phyloP scores from a whole-genome alignment of 805 yeast genomes.

The Saccharomycopsis fodiens region DNA sequence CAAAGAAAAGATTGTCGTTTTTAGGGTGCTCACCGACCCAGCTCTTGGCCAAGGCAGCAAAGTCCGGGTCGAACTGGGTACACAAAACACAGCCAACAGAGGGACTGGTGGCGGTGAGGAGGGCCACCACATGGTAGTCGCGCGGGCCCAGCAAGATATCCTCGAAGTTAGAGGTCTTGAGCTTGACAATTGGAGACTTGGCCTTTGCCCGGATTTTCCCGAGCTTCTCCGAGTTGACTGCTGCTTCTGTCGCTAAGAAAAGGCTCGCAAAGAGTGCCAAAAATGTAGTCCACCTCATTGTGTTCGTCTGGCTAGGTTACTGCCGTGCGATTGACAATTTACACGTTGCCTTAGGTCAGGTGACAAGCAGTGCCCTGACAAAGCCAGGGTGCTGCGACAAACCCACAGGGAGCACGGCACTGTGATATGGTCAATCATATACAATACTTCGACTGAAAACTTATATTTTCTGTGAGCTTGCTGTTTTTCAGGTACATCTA shows the following conservation, averaged over 20 bases:
- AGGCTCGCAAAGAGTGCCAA: constrained; percentile 2
- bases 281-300: constrained; percentile 1
- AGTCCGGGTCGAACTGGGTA: constrained; percentile 59
- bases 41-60: constrained; percentile 50
- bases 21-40: constrained; percentile 53
- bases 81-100: constrained; percentile 76
- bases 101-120: constrained; percentile 68
- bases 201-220: constrained; percentile 11
- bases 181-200: constrained; percentile 29
- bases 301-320: not conserved
- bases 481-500: too few species aligned
- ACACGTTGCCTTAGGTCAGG: too few species aligned
- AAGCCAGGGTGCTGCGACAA: too few species aligned
- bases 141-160: constrained; percentile 53
- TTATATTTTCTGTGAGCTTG: too few species aligned
- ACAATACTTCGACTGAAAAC: too few species aligned
- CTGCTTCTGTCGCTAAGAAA: constrained; percentile 1
- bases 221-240: constrained; percentile 2
- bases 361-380: too few species aligned
- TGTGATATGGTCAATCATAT: too few species aligned
- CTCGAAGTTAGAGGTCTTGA: constrained; percentile 57
- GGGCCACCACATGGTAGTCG: constrained; percentile 58
- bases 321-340: too few species aligned
- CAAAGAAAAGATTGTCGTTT: constrained; percentile 55
- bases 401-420: too few species aligned